Conservation (phyloP, 768 basidiomycete genomes). For the Tylopilus felleus region DNA sequence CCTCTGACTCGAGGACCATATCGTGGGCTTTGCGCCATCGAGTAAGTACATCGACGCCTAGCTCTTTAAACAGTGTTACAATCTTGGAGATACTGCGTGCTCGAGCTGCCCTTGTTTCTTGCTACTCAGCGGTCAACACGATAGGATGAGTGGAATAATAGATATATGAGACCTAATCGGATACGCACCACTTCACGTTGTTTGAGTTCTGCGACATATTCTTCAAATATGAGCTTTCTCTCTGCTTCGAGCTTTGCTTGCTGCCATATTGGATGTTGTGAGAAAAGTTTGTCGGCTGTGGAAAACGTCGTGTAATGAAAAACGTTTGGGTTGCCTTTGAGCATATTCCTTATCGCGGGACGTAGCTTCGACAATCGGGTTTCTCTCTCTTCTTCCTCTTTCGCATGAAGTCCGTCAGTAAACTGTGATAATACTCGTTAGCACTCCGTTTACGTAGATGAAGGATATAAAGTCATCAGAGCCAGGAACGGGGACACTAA, state of each 20-base stretch:
- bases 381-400: constrained; percentile 85
- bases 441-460: not conserved
- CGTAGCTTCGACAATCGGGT: constrained; percentile 80
- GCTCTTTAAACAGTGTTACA: constrained; percentile 76
- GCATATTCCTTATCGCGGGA: constrained; percentile 82
- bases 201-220: constrained; percentile 83
- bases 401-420: constrained; percentile 68
- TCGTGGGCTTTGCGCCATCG: constrained; percentile 86
- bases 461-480: not conserved
- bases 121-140: constrained; percentile 39
- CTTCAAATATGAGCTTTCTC: constrained; percentile 84
- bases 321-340: constrained; percentile 82
- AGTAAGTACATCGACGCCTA: constrained; percentile 90
- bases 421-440: constrained; percentile 42
- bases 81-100: constrained; percentile 80
- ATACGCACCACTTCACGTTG: constrained; percentile 80
- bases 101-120: constrained; percentile 75
- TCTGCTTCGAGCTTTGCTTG: constrained; percentile 84
- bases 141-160: constrained; percentile 3
- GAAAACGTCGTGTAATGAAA: constrained; percentile 90
- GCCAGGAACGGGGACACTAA: constrained; percentile 32
- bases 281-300: constrained; percentile 84
- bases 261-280: constrained; percentile 88
- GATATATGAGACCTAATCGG: not conserved
- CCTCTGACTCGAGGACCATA: constrained; percentile 69